Evolutionary conservation across 169 alveolate species (phyloP).

Genomic region (Plasmodium cynomolgi): DNA sequence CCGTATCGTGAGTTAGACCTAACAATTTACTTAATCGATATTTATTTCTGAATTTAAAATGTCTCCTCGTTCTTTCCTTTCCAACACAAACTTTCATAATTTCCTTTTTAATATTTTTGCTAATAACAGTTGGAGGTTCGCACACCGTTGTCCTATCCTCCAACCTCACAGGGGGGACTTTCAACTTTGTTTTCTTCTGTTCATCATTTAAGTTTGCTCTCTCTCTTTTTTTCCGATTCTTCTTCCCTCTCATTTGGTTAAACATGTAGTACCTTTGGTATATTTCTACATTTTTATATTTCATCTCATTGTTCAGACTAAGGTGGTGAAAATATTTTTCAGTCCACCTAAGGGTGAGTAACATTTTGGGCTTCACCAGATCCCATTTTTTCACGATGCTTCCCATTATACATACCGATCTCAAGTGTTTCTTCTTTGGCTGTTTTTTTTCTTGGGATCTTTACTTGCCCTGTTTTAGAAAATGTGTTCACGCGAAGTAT

Average conservation of each 20-base stretch:
- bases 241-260: constrained; percentile 56
- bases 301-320: background rate
- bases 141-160: constrained; percentile 87
- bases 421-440: background rate
- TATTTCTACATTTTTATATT: constrained; percentile 25
- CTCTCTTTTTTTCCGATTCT: constrained; percentile 69
- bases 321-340: background rate
- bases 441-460: background rate
- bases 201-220: constrained; percentile 50
- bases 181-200: constrained; percentile 55
- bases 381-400: constrained; percentile 24
- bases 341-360: background rate
- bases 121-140: constrained; percentile 85
- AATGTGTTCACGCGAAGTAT: background rate
- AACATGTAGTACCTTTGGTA: constrained; percentile 35
- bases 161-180: constrained; percentile 77
- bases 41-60: constrained; percentile 81
- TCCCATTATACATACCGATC: background rate
- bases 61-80: constrained; percentile 80
- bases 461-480: background rate
- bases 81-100: constrained; percentile 81
- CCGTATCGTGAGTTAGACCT: constrained; percentile 41
- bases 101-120: constrained; percentile 83
- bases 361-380: background rate
- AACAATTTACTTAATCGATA: constrained; percentile 74